Conservation (phyloP, 129 eudicot genomes). For the Logfia minima region DNA sequence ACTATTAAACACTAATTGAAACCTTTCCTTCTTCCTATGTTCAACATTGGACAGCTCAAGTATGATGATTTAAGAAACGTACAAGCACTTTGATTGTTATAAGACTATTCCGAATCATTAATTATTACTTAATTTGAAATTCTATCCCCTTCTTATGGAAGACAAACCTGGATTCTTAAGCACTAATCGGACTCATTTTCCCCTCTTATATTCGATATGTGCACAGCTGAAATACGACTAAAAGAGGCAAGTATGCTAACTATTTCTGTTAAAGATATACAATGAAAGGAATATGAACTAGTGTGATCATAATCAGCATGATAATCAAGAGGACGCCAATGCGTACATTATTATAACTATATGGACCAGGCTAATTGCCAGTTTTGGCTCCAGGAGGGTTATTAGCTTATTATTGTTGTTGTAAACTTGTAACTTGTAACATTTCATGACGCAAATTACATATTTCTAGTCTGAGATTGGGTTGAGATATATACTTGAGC, state of each 20-base stretch:
- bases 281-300: not conserved
- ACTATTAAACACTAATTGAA: not conserved
- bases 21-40: not conserved
- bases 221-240: not conserved
- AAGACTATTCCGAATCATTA: too few species aligned
- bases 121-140: too few species aligned
- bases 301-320: not conserved
- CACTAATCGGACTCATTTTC: not conserved
- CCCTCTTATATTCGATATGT: not conserved
- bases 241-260: not conserved
- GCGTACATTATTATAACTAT: not conserved
- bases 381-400: not conserved
- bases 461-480: slow-evolving; percentile 61
- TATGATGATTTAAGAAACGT: too few species aligned
- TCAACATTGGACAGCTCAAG: too few species aligned
- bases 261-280: not conserved
- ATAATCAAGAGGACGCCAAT: not conserved
- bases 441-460: slow-evolving; percentile 54
- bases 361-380: not conserved
- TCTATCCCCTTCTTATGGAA: not conserved
- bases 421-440: not conserved
- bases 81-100: too few species aligned
- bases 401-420: not conserved
- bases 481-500: slow-evolving; percentile 66
- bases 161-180: not conserved